Evolutionary conservation across 2,329 filamentous ascomycete genomes (phyloP), one percentile per base, ranked within the genome.

Genomic region (Xylariaceae sp.): DNA sequence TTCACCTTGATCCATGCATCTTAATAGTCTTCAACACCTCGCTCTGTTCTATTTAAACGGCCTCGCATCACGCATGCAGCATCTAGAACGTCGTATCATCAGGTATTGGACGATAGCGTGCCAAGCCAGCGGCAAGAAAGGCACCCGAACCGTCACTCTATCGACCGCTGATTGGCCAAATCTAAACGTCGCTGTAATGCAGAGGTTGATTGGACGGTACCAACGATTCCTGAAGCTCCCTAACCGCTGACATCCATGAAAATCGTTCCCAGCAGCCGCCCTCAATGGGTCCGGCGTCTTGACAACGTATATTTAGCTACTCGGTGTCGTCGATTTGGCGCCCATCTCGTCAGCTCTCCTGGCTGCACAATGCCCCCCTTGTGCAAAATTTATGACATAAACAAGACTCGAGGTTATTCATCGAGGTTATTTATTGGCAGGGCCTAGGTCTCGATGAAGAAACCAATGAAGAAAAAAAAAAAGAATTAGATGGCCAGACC

Each of bases 171-270:
- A 64, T 63, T 65, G 63, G 62, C 19, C n/a, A 20, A 20, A 10
- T 44, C 20, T 6, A 45, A 14, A 18, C 16, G 20, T 44, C 20
- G 41, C n/a, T 49, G 49, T 55, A 61, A 60, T 60, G 46, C 50
- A 29, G 32, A 32, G 40, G 16, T 51, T 61, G 59, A 62, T 65
- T 67, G 60, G 60, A 26, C 48, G 18, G 20, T 40, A 23, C 20
- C 40, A 40, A 29, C 44, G 20, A 18, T 32, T 32, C 42, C 29
- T 26, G 2, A 40, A 41, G 12, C 29, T 32, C 16, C 54, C 42
- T 53, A 64, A 60, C 57, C 65, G 63, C 62, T 51, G 48, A 19
- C 40, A 43, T 26, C 56, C 56, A 21, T 57, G 51, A 40, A 47
- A 26, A 14, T 37, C 32, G 14, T 10, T 37, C 6, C 32, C 32